Conservation (phyloP, 176 grass and related monocot genomes). For the Chrysopogon serrulatus region DNA sequence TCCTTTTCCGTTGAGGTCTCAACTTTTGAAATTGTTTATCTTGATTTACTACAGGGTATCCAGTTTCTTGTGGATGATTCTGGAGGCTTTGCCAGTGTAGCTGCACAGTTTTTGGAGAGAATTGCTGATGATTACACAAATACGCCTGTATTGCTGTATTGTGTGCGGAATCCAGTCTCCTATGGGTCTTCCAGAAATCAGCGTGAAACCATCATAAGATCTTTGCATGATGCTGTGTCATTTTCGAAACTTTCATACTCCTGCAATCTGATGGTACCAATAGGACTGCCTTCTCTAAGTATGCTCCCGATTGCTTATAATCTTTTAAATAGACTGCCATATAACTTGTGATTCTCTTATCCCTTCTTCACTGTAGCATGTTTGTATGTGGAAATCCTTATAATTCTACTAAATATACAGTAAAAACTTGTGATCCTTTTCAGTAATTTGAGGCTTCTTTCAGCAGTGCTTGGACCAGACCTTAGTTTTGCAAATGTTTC, state of each 20-base stretch:
- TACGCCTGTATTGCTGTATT: constrained; percentile 70
- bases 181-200: constrained; percentile 47
- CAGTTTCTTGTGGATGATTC: constrained; percentile 69
- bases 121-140: constrained; percentile 94
- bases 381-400: neutral
- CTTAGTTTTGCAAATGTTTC: neutral
- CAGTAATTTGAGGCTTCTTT: neutral
- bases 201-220: constrained; percentile 57
- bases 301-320: constrained; percentile 9
- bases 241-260: constrained; percentile 76
- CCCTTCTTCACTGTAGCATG: neutral
- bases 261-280: constrained; percentile 77
- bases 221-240: constrained; percentile 78
- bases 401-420: constrained; percentile 13
- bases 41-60: constrained; percentile 64
- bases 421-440: neutral
- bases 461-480: neutral
- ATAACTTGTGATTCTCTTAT: neutral
- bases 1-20: neutral
- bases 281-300: constrained; percentile 87
- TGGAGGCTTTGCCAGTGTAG: constrained; percentile 67
- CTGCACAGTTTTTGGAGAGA: constrained; percentile 72
- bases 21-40: constrained; percentile 1
- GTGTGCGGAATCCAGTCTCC: constrained; percentile 59
- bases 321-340: neutral